These are phyloP conservation scores for Ophiostoma piceae DNA, from an alignment of 2,329 filamentous ascomycete genomes.

Conservation along the genomic window DNA sequence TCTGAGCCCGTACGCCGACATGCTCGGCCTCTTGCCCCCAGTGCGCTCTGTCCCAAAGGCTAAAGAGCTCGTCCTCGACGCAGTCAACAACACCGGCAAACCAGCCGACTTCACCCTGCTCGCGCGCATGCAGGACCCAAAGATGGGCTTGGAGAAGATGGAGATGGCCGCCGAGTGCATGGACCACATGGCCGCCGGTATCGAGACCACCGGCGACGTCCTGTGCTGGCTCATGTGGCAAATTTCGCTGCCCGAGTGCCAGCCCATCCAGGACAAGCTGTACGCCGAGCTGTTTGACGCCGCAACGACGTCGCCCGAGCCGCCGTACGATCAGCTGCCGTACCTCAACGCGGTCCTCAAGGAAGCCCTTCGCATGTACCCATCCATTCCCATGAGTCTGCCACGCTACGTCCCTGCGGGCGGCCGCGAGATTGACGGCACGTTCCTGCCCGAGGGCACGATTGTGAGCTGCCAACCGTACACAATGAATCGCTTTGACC, in stretches of 20 bases:
- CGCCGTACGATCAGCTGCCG: slow-evolving; percentile 44
- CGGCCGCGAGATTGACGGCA: slow-evolving; percentile 52
- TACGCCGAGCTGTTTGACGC: slow-evolving; percentile 41
- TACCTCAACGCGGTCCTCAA: slow-evolving; percentile 60
- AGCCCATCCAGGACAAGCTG: slow-evolving; percentile 47
- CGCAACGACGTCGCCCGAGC: background rate
- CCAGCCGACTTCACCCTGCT: slow-evolving; percentile 53
- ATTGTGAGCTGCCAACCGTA: slow-evolving; percentile 58
- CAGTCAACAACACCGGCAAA: slow-evolving; percentile 41
- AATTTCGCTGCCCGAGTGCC: slow-evolving; percentile 54
- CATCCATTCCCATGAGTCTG: slow-evolving; percentile 60
- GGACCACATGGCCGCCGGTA: slow-evolving; percentile 61
- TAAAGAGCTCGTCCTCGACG: slow-evolving; percentile 53
- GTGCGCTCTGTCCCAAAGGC: slow-evolving; percentile 54
- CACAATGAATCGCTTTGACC: slow-evolving; percentile 54
- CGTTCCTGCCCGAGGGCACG: slow-evolving; percentile 47
- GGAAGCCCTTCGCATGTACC: slow-evolving; percentile 57
- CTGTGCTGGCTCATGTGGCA: slow-evolving; percentile 59
- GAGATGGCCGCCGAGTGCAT: slow-evolving; percentile 63
- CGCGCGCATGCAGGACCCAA: slow-evolving; percentile 47
- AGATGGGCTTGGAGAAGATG: slow-evolving; percentile 41
- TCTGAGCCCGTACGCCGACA: slow-evolving; percentile 42
- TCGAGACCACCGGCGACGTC: slow-evolving; percentile 65
- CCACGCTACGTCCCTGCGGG: slow-evolving; percentile 50
- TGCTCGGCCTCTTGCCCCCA: slow-evolving; percentile 45